A percentile compares a stretch with the other conserved stretches of the same genome.
phyloP scores from a whole-genome alignment of 2,329 filamentous ascomycete species.

The Alternaria conjuncta region DNA sequence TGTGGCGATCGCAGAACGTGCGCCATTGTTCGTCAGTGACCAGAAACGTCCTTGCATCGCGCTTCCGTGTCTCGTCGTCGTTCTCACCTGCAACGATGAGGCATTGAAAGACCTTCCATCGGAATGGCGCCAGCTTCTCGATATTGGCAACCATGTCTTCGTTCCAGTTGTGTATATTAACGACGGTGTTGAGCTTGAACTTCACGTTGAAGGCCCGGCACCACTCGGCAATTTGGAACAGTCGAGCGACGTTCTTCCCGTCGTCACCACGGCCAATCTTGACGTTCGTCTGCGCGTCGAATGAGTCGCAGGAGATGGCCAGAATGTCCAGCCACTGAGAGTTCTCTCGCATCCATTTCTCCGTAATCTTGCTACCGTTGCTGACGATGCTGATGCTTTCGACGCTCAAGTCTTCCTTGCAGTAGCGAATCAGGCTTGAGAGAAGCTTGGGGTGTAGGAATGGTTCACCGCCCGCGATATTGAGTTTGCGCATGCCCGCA shows the following conservation, averaged over 20 bases:
- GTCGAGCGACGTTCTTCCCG: neutral
- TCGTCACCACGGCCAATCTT: conserved; percentile 6
- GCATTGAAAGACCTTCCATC: conserved; percentile 9
- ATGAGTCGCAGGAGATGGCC: conserved; percentile 7
- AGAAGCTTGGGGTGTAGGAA: conserved; percentile 6
- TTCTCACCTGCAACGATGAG: conserved; percentile 9
- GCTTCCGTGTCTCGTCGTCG: neutral
- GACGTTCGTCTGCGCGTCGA: conserved; percentile 2
- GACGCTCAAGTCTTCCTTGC: conserved; percentile 3
- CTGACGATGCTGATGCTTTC: conserved; percentile 8
- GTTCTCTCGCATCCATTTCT: conserved; percentile 1
- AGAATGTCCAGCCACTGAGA: conserved; percentile 6
- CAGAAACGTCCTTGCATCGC: conserved; percentile 3
- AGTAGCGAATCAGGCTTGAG: conserved; percentile 1
- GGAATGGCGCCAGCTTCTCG: conserved; percentile 6
- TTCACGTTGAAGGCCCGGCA: conserved; percentile 1
- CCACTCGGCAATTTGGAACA: neutral
- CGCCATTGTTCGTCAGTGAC: conserved; percentile 1
- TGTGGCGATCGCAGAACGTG: conserved; percentile 1
- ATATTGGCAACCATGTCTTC: conserved; percentile 7
- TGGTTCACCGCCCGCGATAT: conserved; percentile 6
- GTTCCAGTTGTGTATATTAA: conserved; percentile 2
- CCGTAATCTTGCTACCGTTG: conserved; percentile 1
- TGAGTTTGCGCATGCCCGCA: conserved; percentile 9
- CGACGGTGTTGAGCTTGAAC: conserved; percentile 10